Evolutionary conservation across 192 early-diverging fungal species (phyloP).

Genomic region (Entomortierella beljakovae): DNA sequence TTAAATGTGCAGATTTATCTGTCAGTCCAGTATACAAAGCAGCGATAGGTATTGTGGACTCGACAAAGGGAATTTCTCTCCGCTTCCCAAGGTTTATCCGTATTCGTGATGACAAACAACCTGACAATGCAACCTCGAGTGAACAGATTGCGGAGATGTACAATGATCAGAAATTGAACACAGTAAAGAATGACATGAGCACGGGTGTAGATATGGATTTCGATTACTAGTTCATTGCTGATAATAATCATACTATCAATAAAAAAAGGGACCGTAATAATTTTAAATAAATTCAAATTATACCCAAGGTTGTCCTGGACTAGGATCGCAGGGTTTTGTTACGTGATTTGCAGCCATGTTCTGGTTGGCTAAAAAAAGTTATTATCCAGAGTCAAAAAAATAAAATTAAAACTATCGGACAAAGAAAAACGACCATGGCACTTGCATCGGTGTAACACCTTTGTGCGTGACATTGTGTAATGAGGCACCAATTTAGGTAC

Average conservation of each 20-base stretch:
- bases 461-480: no score
- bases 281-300: no score
- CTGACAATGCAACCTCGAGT: constrained; percentile 92
- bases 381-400: not conserved
- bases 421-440: not conserved
- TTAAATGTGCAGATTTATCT: constrained; percentile 96
- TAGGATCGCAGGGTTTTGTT: not conserved
- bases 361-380: constrained; percentile 12
- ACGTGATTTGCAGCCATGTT: constrained; percentile 6
- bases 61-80: constrained; percentile 91
- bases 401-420: not conserved
- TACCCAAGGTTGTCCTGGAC: no score
- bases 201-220: constrained; percentile 49
- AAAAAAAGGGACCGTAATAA: no score
- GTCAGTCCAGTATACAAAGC: constrained; percentile 97
- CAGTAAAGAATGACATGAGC: constrained; percentile 43
- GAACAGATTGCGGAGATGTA: constrained; percentile 71
- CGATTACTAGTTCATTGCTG: constrained; percentile 24
- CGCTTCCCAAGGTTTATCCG: constrained; percentile 98
- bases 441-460: no score
- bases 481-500: no score
- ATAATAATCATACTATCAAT: not conserved
- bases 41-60: constrained; percentile 84
- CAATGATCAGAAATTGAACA: constrained; percentile 49
- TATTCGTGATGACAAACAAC: constrained; percentile 93